Percentiles rank a stretch among this genome's conserved stretches.
Conservation (phyloP, 768 basidiomycete genomes). For the Leccinum truebloodii region DNA sequence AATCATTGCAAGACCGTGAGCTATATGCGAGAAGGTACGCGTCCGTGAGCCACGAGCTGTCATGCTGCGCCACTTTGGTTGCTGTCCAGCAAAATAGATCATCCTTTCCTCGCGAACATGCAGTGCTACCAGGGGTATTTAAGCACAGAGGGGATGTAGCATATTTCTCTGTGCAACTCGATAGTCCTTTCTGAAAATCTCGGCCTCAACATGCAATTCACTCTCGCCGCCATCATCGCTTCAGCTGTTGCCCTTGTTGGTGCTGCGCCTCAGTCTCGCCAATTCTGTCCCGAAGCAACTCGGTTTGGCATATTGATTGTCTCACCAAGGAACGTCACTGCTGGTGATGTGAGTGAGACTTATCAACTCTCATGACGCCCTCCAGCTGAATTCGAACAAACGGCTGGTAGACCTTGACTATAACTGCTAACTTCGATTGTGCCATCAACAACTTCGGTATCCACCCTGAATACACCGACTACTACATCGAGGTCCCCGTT, state of each 20-base stretch:
- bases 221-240: slow-evolving; percentile 13
- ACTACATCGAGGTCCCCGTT: slow-evolving; percentile 35
- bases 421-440: slow-evolving; percentile 28
- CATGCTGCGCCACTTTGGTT: neutral
- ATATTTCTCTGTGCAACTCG: neutral
- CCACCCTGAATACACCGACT: slow-evolving; percentile 31
- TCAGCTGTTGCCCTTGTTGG: slow-evolving; percentile 16
- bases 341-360: slow-evolving; percentile 26
- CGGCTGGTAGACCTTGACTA: slow-evolving; percentile 19
- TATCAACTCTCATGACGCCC: neutral
- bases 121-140: slow-evolving; percentile 13
- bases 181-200: neutral
- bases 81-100: neutral
- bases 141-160: slow-evolving; percentile 1
- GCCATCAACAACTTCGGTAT: slow-evolving; percentile 21
- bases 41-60: too few relatives aligned
- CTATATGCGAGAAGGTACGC: too few relatives aligned
- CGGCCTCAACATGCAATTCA: neutral
- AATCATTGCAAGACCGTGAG: too few relatives aligned
- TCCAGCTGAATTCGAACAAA: slow-evolving; percentile 6
- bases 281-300: slow-evolving; percentile 23
- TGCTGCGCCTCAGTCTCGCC: slow-evolving; percentile 24
- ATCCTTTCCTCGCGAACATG: neutral
- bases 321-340: slow-evolving; percentile 21
- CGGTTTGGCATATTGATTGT: slow-evolving; percentile 21